phyloP scores from a whole-genome alignment of 768 basidiomycete genomes.

The Candolleomyces efflorescens region DNA sequence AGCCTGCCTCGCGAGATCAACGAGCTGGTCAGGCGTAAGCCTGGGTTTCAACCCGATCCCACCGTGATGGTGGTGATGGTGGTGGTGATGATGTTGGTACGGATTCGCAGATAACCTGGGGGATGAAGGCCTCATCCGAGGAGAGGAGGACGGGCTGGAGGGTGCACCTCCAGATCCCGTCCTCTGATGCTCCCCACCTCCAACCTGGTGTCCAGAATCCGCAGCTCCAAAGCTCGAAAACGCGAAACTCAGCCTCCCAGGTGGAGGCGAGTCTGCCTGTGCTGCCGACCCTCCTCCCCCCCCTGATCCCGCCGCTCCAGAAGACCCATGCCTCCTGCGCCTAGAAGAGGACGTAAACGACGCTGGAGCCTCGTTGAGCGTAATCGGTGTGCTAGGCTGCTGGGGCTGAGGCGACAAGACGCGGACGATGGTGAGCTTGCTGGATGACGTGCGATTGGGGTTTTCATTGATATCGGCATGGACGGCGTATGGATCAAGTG shows the following conservation, averaged over 20 bases:
- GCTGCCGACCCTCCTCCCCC: slow-evolving; percentile 11
- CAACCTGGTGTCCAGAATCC: background rate
- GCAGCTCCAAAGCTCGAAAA: slow-evolving; percentile 8
- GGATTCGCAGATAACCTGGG: slow-evolving; percentile 29
- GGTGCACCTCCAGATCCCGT: slow-evolving; percentile 11
- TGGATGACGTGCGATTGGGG: slow-evolving; percentile 52
- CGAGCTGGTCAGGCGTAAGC: slow-evolving; percentile 68
- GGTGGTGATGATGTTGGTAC: background rate
- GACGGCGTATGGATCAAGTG: slow-evolving; percentile 62
- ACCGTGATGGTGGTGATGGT: background rate
- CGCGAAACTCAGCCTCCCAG: slow-evolving; percentile 15
- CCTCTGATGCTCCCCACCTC: background rate
- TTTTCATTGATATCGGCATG: slow-evolving; percentile 51
- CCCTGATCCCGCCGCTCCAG: slow-evolving; percentile 3
- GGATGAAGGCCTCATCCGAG: slow-evolving; percentile 48
- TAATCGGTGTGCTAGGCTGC: slow-evolving; percentile 19
- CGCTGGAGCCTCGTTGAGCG: slow-evolving; percentile 31
- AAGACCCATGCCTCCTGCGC: slow-evolving; percentile 22
- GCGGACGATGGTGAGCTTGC: slow-evolving; percentile 72
- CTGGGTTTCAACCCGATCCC: slow-evolving; percentile 32
- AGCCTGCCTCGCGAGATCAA: slow-evolving; percentile 66
- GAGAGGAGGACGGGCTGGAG: slow-evolving; percentile 32
- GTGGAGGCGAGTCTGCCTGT: slow-evolving; percentile 17
- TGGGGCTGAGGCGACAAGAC: slow-evolving; percentile 34
- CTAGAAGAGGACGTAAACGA: slow-evolving; percentile 17